These are phyloP conservation scores for Lactarius deliciosus DNA, from an alignment of 768 basidiomycete genomes.

Conservation along the genomic window DNA sequence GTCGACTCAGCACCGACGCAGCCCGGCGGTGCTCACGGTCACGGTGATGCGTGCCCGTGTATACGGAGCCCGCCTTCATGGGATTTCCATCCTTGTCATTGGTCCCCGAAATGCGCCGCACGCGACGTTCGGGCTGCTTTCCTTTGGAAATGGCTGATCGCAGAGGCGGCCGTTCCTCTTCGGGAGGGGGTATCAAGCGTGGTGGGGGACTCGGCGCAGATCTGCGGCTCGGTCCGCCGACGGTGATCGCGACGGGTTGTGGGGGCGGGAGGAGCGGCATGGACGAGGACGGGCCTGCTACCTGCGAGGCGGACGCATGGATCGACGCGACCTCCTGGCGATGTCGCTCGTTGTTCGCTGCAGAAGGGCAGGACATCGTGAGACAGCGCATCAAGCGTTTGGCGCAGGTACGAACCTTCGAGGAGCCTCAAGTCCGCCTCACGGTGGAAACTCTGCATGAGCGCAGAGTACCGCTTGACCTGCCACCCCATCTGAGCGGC, in stretches of 20 bases:
- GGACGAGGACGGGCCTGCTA: conserved; percentile 20
- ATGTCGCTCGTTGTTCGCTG: conserved; percentile 33
- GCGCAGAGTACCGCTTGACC: conserved; percentile 73
- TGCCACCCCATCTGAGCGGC: conserved; percentile 83
- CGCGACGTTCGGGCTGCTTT: conserved; percentile 24
- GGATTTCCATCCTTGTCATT: conserved; percentile 23
- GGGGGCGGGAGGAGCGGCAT: conserved; percentile 8
- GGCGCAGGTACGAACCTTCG: conserved; percentile 49
- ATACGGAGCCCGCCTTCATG: conserved; percentile 23
- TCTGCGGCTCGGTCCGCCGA: conserved; percentile 11
- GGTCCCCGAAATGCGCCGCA: conserved; percentile 19
- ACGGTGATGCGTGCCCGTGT: conserved; percentile 23
- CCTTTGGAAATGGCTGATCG: conserved; percentile 22
- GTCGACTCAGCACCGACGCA: conserved; percentile 25
- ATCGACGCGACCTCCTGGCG: conserved; percentile 27
- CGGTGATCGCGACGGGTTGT: conserved; percentile 21
- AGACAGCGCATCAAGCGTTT: neutral
- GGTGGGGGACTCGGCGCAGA: conserved; percentile 17
- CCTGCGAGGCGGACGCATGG: conserved; percentile 26
- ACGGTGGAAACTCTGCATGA: conserved; percentile 77
- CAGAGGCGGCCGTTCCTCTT: conserved; percentile 4
- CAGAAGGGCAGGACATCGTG: conserved; percentile 20
- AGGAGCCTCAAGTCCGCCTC: conserved; percentile 71
- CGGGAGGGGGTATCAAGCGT: conserved; percentile 18
- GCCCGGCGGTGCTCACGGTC: conserved; percentile 14